Percentiles rank a stretch among this genome's conserved stretches.
These are phyloP conservation scores for Endotrypanum monterogeii DNA, from an alignment of 208 protist species.

Conservation along the genomic window DNA sequence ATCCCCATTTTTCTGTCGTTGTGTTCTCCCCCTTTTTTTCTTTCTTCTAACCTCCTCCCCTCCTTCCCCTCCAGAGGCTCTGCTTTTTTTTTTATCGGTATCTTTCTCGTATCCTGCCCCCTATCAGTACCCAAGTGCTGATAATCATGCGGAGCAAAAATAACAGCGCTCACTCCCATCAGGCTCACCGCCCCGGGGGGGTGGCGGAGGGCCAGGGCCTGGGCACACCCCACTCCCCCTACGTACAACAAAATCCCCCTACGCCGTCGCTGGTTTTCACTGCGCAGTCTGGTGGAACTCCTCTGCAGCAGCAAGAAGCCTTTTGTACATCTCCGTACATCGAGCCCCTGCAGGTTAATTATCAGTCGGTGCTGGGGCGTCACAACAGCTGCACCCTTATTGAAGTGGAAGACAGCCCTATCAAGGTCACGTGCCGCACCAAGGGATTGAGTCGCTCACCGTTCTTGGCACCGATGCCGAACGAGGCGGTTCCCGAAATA, in stretches of 20 bases:
- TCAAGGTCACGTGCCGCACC: slow-evolving; percentile 55
- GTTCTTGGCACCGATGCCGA: slow-evolving; percentile 33
- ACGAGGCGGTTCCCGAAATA: slow-evolving; percentile 25
- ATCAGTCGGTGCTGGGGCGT: slow-evolving; percentile 29
- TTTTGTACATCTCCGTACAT: slow-evolving; percentile 24
- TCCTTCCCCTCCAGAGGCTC: no score
- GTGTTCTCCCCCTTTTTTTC: neutral
- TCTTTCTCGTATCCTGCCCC: neutral
- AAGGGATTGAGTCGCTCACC: slow-evolving; percentile 45
- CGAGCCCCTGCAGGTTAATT: slow-evolving; percentile 42
- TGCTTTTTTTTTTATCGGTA: neutral
- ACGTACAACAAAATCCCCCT: slow-evolving; percentile 9
- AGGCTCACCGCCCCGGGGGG: neutral
- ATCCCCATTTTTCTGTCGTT: no score
- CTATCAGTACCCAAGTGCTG: neutral
- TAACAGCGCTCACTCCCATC: neutral
- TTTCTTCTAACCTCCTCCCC: no score
- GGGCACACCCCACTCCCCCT: neutral
- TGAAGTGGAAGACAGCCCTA: slow-evolving; percentile 54
- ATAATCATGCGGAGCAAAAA: slow-evolving; percentile 15
- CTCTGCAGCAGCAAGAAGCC: slow-evolving; percentile 26
- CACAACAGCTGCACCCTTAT: slow-evolving; percentile 38
- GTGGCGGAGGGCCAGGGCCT: neutral
- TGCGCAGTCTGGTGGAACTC: slow-evolving; percentile 24
- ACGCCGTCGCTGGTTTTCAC: slow-evolving; percentile 50